phyloP scores from a whole-genome alignment of 2,329 filamentous ascomycete species.

The Sporothrix phasma region DNA sequence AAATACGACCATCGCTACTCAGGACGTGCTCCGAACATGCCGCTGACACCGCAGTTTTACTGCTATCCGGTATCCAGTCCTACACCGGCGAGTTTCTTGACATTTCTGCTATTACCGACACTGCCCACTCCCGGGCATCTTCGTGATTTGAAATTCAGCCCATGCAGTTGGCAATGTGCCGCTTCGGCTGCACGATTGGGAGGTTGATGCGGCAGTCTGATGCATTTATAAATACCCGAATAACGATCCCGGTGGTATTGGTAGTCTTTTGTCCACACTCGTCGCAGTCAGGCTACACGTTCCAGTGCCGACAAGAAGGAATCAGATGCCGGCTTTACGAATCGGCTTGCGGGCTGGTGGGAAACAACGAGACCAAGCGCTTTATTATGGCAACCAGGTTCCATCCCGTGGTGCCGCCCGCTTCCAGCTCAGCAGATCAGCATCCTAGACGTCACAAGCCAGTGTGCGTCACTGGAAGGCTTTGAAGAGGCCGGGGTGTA shows the following conservation, averaged over 20 bases:
- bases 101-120: slow-evolving; percentile 65
- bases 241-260: slow-evolving; percentile 75
- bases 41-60: slow-evolving; percentile 59
- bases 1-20: slow-evolving; percentile 53
- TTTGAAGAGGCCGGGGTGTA: slow-evolving; percentile 63
- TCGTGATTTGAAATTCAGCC: slow-evolving; percentile 53
- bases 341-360: slow-evolving; percentile 76
- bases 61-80: slow-evolving; percentile 83
- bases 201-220: slow-evolving; percentile 86
- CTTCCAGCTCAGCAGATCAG: slow-evolving; percentile 80
- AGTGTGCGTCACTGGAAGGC: slow-evolving; percentile 63
- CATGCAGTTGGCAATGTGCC: slow-evolving; percentile 70
- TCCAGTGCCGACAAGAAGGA: slow-evolving; percentile 22
- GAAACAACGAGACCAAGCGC: slow-evolving; percentile 63
- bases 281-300: slow-evolving; percentile 49
- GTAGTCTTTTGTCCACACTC: slow-evolving; percentile 72
- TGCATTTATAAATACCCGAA: slow-evolving; percentile 97
- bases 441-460: slow-evolving; percentile 65
- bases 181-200: slow-evolving; percentile 72
- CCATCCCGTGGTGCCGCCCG: slow-evolving; percentile 72
- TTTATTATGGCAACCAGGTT: slow-evolving; percentile 81
- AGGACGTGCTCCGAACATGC: slow-evolving; percentile 64
- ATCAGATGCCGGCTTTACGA: slow-evolving; percentile 38
- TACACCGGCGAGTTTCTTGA: slow-evolving; percentile 86
- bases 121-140: slow-evolving; percentile 52